A percentile compares a stretch with the other conserved stretches of the same genome.
phyloP scores from a whole-genome alignment of 129 eudicot species.

The Helichrysum umbraculigerum region DNA sequence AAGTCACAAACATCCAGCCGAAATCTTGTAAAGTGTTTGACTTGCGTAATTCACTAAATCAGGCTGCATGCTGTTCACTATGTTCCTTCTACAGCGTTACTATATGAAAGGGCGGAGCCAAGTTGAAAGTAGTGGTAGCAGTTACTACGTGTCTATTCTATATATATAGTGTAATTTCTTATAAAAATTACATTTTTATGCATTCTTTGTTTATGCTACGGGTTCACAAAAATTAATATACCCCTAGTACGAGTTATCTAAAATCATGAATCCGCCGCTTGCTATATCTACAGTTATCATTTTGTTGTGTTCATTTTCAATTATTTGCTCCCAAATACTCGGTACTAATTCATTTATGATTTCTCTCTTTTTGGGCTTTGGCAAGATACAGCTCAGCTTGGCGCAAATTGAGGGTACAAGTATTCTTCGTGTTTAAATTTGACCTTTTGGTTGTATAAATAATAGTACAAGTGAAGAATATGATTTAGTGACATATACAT shows the following conservation, averaged over 20 bases:
- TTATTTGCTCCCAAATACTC: background rate
- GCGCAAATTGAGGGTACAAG: background rate
- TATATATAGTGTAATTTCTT: too few species aligned
- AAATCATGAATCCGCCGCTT: too few species aligned
- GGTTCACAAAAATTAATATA: too few species aligned
- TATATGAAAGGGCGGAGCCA: too few species aligned
- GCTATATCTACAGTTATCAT: background rate
- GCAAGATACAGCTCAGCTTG: background rate
- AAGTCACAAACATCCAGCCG: constrained; percentile 5
- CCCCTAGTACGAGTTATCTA: too few species aligned
- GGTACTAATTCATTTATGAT: too few species aligned
- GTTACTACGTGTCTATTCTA: too few species aligned
- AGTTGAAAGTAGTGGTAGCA: too few species aligned
- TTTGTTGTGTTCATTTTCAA: background rate
- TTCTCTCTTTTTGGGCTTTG: background rate
- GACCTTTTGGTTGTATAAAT: constrained; percentile 23
- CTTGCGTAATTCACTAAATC: constrained; percentile 1
- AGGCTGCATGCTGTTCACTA: constrained; percentile 7
- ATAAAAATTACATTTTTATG: too few species aligned
- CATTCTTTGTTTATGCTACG: too few species aligned
- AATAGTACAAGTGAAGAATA: constrained; percentile 22
- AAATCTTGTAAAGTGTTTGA: constrained; percentile 10
- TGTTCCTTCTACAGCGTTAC: background rate
- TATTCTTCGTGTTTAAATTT: constrained; percentile 18
- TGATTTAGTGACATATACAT: constrained; percentile 23